Evolutionary conservation across 805 yeast species (phyloP).

Genomic region (Candida parachauliodes): DNA sequence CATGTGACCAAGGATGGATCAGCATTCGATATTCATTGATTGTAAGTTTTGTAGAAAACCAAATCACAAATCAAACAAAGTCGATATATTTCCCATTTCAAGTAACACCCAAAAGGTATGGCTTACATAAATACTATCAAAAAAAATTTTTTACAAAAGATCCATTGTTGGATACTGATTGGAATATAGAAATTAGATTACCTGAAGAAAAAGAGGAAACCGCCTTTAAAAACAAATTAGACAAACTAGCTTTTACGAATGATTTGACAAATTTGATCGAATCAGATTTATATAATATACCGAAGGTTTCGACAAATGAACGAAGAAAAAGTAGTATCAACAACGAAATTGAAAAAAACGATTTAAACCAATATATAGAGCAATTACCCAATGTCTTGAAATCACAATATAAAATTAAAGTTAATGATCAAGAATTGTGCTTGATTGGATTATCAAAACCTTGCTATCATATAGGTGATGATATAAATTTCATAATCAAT

Average conservation of each 20-base stretch:
- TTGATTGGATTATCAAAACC: conserved; percentile 29
- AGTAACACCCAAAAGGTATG: conserved; percentile 21
- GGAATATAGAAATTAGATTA: conserved; percentile 20
- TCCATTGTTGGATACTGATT: conserved; percentile 22
- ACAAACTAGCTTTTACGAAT: conserved; percentile 19
- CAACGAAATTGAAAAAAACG: conserved; percentile 12
- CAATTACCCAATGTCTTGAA: conserved; percentile 28
- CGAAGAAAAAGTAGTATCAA: conserved; percentile 26
- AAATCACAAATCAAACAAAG: conserved; percentile 1
- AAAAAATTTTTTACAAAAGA: conserved; percentile 23
- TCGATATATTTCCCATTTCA: conserved; percentile 36
- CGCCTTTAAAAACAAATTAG: not conserved
- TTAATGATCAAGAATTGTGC: conserved; percentile 31
- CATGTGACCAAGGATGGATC: conserved; percentile 36
- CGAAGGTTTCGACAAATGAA: conserved; percentile 30
- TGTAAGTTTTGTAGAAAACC: conserved; percentile 26
- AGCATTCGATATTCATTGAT: conserved; percentile 35
- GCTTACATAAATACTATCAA: conserved; percentile 26
- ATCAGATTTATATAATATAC: conserved; percentile 30
- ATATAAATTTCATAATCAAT: conserved; percentile 30
- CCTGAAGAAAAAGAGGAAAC: conserved; percentile 2
- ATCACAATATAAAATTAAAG: conserved; percentile 35
- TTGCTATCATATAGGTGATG: conserved; percentile 37
- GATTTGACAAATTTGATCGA: conserved; percentile 32
- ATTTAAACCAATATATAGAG: conserved; percentile 13